phyloP scores from a whole-genome alignment of 768 basidiomycete genomes.

The Lyophyllum semitale region DNA sequence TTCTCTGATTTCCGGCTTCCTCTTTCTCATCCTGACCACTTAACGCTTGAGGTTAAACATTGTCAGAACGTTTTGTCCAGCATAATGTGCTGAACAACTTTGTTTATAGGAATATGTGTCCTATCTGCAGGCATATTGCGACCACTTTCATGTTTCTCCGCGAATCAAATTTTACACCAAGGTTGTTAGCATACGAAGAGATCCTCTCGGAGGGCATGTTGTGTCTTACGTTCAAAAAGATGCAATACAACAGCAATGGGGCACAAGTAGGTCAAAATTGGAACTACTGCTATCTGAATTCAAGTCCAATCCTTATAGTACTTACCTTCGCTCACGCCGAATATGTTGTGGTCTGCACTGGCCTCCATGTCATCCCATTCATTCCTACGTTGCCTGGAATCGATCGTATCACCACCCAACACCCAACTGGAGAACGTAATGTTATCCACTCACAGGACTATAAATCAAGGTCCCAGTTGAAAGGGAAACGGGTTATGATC shows the following conservation, averaged over 20 bases:
- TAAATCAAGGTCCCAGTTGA: constrained; percentile 46
- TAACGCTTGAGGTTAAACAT: constrained; percentile 39
- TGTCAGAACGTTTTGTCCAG: neutral
- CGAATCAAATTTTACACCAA: constrained; percentile 38
- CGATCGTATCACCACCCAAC: constrained; percentile 32
- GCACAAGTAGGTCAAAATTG: constrained; percentile 21
- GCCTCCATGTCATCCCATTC: constrained; percentile 56
- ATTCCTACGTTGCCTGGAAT: constrained; percentile 53
- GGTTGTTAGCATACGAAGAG: constrained; percentile 39
- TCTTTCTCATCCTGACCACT: constrained; percentile 45
- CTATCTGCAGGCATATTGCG: constrained; percentile 49
- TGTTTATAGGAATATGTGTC: constrained; percentile 44
- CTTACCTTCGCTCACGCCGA: constrained; percentile 33
- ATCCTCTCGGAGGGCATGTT: constrained; percentile 33
- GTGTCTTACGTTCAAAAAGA: constrained; percentile 32
- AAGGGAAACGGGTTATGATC: constrained; percentile 50
- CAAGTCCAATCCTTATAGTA: constrained; percentile 14
- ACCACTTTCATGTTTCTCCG: constrained; percentile 39
- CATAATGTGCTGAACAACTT: neutral
- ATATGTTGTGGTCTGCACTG: constrained; percentile 53
- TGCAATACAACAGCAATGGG: constrained; percentile 26
- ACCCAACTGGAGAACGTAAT: constrained; percentile 22
- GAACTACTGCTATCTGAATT: neutral
- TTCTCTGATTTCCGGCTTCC: constrained; percentile 63
- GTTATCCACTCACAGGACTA: constrained; percentile 55